Conservation (phyloP, 106 monocot genomes). For the Hemerocallis citrina region DNA sequence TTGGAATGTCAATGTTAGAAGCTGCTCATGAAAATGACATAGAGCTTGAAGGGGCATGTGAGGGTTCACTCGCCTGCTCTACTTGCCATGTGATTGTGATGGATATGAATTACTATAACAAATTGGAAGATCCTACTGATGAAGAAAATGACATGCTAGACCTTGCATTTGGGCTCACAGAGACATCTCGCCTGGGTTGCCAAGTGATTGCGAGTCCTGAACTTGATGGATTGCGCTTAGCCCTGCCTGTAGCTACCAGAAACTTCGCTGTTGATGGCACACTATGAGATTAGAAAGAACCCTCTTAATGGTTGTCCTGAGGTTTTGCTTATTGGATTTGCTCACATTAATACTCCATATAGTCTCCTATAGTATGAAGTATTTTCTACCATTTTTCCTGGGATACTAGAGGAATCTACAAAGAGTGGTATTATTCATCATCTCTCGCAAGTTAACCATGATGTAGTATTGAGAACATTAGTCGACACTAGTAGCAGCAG, state of each 20-base stretch:
- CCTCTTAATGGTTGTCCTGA: too few relatives aligned
- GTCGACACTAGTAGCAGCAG: too few relatives aligned
- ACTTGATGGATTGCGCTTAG: conserved; percentile 85
- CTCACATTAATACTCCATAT: too few relatives aligned
- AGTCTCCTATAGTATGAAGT: too few relatives aligned
- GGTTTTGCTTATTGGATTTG: too few relatives aligned
- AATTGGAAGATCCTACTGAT: conserved; percentile 86
- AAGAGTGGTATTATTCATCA: too few relatives aligned
- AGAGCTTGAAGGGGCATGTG: conserved; percentile 95
- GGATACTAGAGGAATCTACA: too few relatives aligned
- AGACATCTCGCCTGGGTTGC: conserved; percentile 92
- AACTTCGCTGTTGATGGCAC: conserved; percentile 97
- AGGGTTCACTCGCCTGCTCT: conserved; percentile 77
- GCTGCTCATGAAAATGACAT: conserved; percentile 98
- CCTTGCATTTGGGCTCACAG: conserved; percentile 91
- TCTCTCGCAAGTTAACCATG: too few relatives aligned
- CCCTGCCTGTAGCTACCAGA: conserved; percentile 67
- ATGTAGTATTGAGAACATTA: too few relatives aligned
- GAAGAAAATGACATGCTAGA: conserved; percentile 98
- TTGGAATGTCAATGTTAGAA: conserved; percentile 98
- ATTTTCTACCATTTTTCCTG: too few relatives aligned
- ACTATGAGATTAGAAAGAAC: too few relatives aligned
- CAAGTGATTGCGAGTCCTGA: conserved; percentile 84
- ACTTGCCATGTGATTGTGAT: conserved; percentile 88
- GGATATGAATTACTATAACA: conserved; percentile 84